A percentile compares a stretch with the other conserved stretches of the same genome.
Conservation (phyloP, 164 flowering plant genomes). For the Umbilicus rupestris region DNA sequence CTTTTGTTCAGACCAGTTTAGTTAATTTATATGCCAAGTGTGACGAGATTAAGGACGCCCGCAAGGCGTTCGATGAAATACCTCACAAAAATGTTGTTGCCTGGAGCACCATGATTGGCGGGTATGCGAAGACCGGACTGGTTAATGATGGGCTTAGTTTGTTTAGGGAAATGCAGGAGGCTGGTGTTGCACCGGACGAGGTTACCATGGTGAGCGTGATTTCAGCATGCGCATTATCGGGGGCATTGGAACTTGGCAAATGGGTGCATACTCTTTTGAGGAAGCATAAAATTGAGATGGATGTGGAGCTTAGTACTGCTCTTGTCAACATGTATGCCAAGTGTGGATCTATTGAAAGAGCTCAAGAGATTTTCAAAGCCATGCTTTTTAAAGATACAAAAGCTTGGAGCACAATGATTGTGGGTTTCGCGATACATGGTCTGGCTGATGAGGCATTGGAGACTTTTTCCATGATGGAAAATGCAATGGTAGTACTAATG, state of each 20-base stretch:
- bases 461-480: slow-evolving; percentile 24
- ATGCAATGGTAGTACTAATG: slow-evolving; percentile 23
- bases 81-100: slow-evolving; percentile 29
- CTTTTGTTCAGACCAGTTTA: slow-evolving; percentile 31
- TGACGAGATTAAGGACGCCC: slow-evolving; percentile 24
- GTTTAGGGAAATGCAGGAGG: slow-evolving; percentile 40
- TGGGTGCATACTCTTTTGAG: slow-evolving; percentile 38
- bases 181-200: slow-evolving; percentile 29
- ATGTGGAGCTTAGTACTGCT: slow-evolving; percentile 38
- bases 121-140: slow-evolving; percentile 29
- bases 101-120: slow-evolving; percentile 44
- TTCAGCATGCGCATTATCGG: slow-evolving; percentile 33
- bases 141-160: slow-evolving; percentile 29
- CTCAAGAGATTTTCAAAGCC: slow-evolving; percentile 25
- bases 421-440: slow-evolving; percentile 38
- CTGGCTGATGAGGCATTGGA: slow-evolving; percentile 34
- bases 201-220: slow-evolving; percentile 43
- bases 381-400: slow-evolving; percentile 32
- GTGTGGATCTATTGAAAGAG: slow-evolving; percentile 38
- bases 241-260: slow-evolving; percentile 38
- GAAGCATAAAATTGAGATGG: slow-evolving; percentile 19
- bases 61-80: slow-evolving; percentile 36
- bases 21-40: slow-evolving; percentile 36
- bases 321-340: slow-evolving; percentile 43
- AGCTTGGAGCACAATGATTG: slow-evolving; percentile 45